Percentiles rank a stretch among this genome's conserved stretches.
Conservation (phyloP, 73 alveolate genomes). For the Paramecium pentaurelia region DNA sequence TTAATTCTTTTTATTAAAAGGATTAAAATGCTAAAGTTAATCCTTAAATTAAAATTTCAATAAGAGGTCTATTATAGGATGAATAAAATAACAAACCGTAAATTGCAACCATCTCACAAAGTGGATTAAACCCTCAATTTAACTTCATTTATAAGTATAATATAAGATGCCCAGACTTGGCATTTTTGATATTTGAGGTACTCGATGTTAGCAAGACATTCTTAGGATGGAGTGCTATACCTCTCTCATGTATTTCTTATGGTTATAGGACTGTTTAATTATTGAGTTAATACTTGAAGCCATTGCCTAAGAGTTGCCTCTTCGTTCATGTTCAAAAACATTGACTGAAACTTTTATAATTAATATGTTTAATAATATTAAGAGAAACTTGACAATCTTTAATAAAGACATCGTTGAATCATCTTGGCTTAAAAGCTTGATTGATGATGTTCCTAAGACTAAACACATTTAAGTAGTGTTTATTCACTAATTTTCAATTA, state of each 20-base stretch:
- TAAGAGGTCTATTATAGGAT: slow-evolving; percentile 61
- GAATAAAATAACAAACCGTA: not conserved
- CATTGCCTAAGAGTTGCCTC: slow-evolving; percentile 1
- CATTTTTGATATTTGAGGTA: slow-evolving; percentile 66
- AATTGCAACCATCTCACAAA: slow-evolving; percentile 55
- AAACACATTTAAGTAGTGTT: not conserved
- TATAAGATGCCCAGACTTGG: slow-evolving; percentile 68
- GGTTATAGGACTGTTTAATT: slow-evolving; percentile 68
- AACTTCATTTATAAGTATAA: slow-evolving; percentile 46
- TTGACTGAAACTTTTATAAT: not conserved
- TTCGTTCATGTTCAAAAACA: not conserved
- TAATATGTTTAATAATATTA: slow-evolving; percentile 17
- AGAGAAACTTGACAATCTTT: not conserved
- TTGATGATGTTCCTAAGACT: not conserved
- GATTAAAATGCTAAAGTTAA: slow-evolving; percentile 64
- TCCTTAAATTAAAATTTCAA: slow-evolving; percentile 66
- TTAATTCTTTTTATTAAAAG: slow-evolving; percentile 26
- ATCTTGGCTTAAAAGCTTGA: slow-evolving; percentile 15
- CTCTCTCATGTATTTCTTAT: slow-evolving; percentile 39
- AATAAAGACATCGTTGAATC: not conserved
- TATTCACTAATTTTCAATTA: not conserved
- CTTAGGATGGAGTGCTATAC: slow-evolving; percentile 68
- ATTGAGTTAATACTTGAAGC: not conserved
- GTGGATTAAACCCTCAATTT: slow-evolving; percentile 81
- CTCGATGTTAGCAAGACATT: slow-evolving; percentile 41